phyloP scores from a whole-genome alignment of 2,329 filamentous ascomycete genomes.

The Colletotrichum noveboracense region DNA sequence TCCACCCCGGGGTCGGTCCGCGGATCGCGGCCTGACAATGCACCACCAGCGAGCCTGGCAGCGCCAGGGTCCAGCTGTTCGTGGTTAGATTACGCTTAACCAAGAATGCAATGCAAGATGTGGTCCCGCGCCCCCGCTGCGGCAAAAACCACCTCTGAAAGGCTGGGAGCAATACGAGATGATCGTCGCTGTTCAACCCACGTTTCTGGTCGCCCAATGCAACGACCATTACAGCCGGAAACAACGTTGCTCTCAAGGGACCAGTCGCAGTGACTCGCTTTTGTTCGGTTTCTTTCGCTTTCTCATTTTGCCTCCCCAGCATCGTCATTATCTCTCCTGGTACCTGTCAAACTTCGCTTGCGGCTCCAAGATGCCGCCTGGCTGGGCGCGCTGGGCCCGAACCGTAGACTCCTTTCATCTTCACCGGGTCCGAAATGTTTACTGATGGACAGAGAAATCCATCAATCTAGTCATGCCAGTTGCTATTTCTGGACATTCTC shows the following conservation, averaged over 20 bases:
- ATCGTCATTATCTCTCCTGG: neutral
- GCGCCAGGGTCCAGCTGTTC: neutral
- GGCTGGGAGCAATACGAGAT: conserved; percentile 10
- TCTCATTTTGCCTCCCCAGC: neutral
- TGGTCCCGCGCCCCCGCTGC: neutral
- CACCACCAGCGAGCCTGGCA: neutral
- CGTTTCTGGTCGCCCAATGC: neutral
- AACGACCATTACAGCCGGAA: neutral
- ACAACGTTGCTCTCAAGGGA: neutral
- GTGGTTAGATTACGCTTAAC: neutral
- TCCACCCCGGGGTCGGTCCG: neutral
- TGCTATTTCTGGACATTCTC: neutral
- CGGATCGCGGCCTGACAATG: neutral
- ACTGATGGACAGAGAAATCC: fast-evolving
- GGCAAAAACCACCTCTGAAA: neutral
- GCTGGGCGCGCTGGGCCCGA: neutral
- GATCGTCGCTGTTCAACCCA: neutral
- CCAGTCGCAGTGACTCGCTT: neutral
- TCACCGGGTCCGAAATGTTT: neutral
- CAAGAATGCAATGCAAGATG: neutral
- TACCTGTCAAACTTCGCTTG: neutral
- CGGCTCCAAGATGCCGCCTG: neutral
- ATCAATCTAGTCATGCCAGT: neutral
- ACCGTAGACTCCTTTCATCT: neutral
- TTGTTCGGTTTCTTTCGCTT: neutral